Base-by-base conservation (phyloP, 1,284 basidiomycete species). In the Cryptococcus depauperatus region DNA sequence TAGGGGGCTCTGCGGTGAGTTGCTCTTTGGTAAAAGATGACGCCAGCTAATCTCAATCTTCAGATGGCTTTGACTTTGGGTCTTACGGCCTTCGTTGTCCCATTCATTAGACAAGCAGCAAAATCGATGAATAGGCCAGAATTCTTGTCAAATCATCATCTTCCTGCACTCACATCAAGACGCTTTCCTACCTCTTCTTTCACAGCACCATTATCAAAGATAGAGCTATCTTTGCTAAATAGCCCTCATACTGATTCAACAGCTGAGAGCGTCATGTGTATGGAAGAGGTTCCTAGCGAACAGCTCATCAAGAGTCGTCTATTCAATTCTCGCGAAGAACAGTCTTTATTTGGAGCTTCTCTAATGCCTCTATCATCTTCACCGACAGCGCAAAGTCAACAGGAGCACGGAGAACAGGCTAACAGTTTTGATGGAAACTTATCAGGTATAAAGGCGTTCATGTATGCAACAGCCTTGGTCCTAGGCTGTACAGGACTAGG, bases 1-100 rank as follows among this genome's bases (percentile, higher is more conserved):
- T 66, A 22, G 56, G 57, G 8, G 64, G 64, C n/a, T 62, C 64
- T 5, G 58, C 64, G 9, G 64, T 64, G 43, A 42, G 61, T 63
- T 16, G 5, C 5, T 19, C 3, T 39, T n/a, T n/a, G n/a, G n/a
- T n/a, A n/a, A n/a, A n/a, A n/a, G n/a, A n/a, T n/a, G n/a, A n/a
- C 21, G 27, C 9, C n/a, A 23, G 41, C 19, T 35, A 18, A 10
- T 27, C 22, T 21, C 23, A 3, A 18, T 32, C 19, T 21, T 9
- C 43, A 66, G 64, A 56, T 66, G 41, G 59, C 61, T 5, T 47
- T 66, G n/a, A 61, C 62, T 3, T 49, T 52, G 7, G 64, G 62
- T 21, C 47, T 66, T 14, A 64, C 64, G 2, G 25, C 57, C 5
- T 51, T 66, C 10, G 50, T 66, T 19, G 43, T 66, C 26, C 61